Evolutionary conservation across 345 rosid genomes (phyloP).

Genomic region (Eucalyptus tenuipes): DNA sequence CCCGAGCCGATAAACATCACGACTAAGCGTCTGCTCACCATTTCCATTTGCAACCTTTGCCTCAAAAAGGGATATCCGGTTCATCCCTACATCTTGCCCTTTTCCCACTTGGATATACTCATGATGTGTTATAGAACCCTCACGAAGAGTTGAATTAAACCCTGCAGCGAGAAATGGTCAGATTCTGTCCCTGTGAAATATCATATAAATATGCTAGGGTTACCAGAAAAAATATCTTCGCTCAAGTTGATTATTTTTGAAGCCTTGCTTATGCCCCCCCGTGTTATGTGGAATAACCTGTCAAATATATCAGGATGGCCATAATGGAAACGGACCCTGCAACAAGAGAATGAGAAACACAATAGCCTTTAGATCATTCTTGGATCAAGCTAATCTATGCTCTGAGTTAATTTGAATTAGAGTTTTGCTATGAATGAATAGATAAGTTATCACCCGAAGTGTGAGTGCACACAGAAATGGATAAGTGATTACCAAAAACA

Average conservation of each 20-base stretch:
- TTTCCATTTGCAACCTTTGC: conserved; percentile 97
- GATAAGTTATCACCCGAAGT: not conserved
- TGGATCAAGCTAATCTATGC: not conserved
- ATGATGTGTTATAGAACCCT: conserved; percentile 87
- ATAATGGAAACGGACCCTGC: conserved; percentile 96
- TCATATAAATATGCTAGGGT: not conserved
- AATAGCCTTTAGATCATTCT: not conserved
- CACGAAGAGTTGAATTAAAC: conserved; percentile 82
- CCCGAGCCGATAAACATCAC: conserved; percentile 91
- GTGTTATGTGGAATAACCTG: conserved; percentile 89
- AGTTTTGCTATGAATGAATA: rapidly evolving
- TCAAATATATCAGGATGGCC: conserved; percentile 99
- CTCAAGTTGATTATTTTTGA: conserved; percentile 83
- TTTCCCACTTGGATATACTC: conserved; percentile 98
- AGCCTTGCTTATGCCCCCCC: conserved; percentile 99
- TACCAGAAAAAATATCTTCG: conserved; percentile 95
- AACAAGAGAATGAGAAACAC: not conserved
- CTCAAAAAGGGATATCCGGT: conserved; percentile 82
- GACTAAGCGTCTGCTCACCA: conserved; percentile 97
- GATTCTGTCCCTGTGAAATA: not conserved
- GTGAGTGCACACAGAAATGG: not conserved
- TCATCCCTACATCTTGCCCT: conserved; percentile 98
- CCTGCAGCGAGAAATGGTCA: conserved; percentile 24
- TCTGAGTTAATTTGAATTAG: not conserved
- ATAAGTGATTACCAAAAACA: not conserved